Conservation (phyloP, 495 filamentous ascomycete genomes). For the Podospora conica region DNA sequence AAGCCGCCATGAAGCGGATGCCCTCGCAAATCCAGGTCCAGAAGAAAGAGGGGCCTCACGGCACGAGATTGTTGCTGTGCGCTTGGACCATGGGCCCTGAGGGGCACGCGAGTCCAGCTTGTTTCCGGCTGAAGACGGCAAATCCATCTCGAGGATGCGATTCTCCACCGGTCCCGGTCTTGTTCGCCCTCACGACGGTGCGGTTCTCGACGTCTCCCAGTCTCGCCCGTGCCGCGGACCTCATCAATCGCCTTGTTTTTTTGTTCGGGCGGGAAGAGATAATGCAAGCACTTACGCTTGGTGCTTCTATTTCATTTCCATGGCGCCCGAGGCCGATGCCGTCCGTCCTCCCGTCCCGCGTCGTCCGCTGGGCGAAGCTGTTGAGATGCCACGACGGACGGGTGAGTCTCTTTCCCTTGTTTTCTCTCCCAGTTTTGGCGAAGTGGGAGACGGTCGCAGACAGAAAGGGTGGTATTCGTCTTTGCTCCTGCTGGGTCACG, state of each 20-base stretch:
- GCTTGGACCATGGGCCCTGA: slow-evolving; percentile 8
- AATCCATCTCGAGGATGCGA: neutral
- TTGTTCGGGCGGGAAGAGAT: neutral
- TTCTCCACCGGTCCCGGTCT: neutral
- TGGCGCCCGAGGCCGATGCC: neutral
- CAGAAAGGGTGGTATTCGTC: neutral
- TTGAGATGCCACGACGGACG: neutral
- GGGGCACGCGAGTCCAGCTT: slow-evolving; percentile 1
- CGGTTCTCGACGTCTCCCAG: neutral
- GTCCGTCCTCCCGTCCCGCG: neutral
- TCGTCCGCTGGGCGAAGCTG: neutral
- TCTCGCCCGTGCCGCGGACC: neutral
- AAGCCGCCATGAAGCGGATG: neutral
- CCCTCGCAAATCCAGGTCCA: slow-evolving; percentile 5
- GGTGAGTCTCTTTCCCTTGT: neutral
- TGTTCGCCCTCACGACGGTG: neutral
- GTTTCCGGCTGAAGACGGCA: slow-evolving; percentile 1
- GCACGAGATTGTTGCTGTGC: slow-evolving; percentile 5
- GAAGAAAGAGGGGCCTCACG: neutral
- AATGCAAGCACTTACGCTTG: slow-evolving; percentile 15
- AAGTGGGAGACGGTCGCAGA: neutral
- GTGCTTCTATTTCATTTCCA: neutral
- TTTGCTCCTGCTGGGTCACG: neutral
- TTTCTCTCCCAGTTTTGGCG: neutral
- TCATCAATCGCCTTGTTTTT: neutral